These are phyloP conservation scores for Otatea glauca DNA, from an alignment of 176 grass and related monocot genomes.

Conservation along the genomic window DNA sequence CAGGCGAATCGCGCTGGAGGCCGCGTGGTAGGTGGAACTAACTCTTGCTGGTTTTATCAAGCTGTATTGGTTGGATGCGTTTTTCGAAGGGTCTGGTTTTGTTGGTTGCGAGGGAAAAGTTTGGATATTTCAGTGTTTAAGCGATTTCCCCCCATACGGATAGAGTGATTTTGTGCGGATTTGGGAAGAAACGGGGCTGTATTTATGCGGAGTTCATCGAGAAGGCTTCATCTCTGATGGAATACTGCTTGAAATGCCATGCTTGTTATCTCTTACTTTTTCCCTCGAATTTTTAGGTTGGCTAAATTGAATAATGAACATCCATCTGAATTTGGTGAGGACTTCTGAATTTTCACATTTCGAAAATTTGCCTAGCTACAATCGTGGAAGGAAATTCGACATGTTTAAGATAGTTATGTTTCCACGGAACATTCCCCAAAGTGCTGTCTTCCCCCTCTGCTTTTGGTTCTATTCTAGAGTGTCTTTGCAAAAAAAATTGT, in stretches of 20 bases:
- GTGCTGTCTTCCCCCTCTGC: not conserved
- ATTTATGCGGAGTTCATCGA: not conserved
- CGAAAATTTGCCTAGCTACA: not conserved
- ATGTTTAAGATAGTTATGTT: slow-evolving; percentile 30
- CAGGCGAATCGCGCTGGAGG: slow-evolving; percentile 80
- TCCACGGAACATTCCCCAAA: slow-evolving; percentile 45
- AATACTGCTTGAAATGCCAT: slow-evolving; percentile 14
- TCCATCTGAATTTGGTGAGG: not conserved
- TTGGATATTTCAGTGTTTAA: slow-evolving; percentile 7
- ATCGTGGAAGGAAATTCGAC: not conserved
- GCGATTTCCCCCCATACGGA: not conserved
- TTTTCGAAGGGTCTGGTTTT: slow-evolving; percentile 18
- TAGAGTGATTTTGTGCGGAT: slow-evolving; percentile 26
- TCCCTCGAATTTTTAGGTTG: not conserved
- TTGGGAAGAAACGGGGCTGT: not conserved
- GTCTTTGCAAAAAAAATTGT: slow-evolving; percentile 7
- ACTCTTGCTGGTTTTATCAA: slow-evolving; percentile 28
- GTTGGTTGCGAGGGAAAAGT: not conserved
- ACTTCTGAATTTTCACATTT: no score
- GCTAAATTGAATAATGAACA: not conserved
- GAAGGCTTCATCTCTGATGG: not conserved
- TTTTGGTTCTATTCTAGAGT: slow-evolving; percentile 9
- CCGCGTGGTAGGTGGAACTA: slow-evolving; percentile 74
- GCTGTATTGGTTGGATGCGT: slow-evolving; percentile 16
- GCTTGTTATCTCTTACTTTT: not conserved